phyloP scores from a whole-genome alignment of 352 stramenopile species.

The Pythium plurisporium region DNA sequence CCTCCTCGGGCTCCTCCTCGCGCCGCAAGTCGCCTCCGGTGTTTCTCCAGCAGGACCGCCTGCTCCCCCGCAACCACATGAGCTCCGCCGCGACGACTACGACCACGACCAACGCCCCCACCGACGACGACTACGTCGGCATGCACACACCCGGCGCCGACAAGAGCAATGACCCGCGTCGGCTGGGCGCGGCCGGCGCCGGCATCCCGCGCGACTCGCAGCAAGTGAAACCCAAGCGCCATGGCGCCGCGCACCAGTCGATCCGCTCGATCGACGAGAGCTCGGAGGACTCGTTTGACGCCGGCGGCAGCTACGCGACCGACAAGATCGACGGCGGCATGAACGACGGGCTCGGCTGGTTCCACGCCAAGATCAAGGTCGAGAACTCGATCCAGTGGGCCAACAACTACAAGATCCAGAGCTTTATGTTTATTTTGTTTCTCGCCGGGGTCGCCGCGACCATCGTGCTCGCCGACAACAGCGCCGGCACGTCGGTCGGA shows the following conservation, averaged over 20 bases:
- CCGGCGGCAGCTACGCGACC: conserved; percentile 59
- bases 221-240: conserved; percentile 6
- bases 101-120: too few species aligned
- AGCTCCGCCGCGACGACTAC: background rate
- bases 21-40: conserved; percentile 16
- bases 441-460: conserved; percentile 48
- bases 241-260: background rate
- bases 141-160: conserved; percentile 17
- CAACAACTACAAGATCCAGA: conserved; percentile 89
- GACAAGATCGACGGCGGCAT: conserved; percentile 46
- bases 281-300: conserved; percentile 74
- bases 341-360: conserved; percentile 69
- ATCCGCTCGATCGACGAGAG: conserved; percentile 59
- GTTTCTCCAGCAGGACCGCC: conserved; percentile 19
- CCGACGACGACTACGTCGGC: conserved; percentile 13
- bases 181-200: conserved; percentile 3
- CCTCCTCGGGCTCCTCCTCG: conserved; percentile 2
- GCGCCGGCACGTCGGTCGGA: conserved; percentile 53
- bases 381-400: conserved; percentile 81
- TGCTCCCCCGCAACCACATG: background rate
- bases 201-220: conserved; percentile 21
- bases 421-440: conserved; percentile 72
- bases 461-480: conserved; percentile 58
- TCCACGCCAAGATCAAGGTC: conserved; percentile 84
- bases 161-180: conserved; percentile 5